Conservation (phyloP, 805 yeast genomes). For the Yarrowia hollandica region DNA sequence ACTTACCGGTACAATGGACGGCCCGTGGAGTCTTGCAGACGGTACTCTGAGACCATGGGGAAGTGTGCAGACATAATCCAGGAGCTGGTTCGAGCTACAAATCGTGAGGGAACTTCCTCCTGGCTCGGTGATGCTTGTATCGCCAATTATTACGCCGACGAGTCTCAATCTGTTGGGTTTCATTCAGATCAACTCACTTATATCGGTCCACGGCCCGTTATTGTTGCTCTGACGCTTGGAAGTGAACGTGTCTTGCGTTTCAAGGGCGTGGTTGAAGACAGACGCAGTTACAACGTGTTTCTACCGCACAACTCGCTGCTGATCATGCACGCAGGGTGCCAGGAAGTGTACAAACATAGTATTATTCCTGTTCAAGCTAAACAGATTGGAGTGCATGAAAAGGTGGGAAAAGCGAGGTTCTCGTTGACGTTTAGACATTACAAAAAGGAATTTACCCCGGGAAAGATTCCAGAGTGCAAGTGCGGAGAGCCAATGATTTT, state of each 20-base stretch:
- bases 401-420: conserved; percentile 54
- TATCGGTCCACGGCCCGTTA: conserved; percentile 68
- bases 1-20: conserved; percentile 46
- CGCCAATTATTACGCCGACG: conserved; percentile 55
- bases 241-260: conserved; percentile 67
- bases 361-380: conserved; percentile 48
- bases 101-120: conserved; percentile 37
- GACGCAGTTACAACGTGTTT: conserved; percentile 53
- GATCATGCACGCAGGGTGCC: conserved; percentile 77
- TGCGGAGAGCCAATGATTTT: conserved; percentile 52
- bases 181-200: conserved; percentile 74
- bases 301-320: conserved; percentile 68
- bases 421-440: conserved; percentile 67
- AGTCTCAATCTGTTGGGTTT: conserved; percentile 60
- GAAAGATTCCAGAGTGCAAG: conserved; percentile 48
- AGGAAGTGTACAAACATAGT: conserved; percentile 70
- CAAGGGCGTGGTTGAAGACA: conserved; percentile 37
- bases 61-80: conserved; percentile 46
- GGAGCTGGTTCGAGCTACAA: conserved; percentile 45
- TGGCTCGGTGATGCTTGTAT: conserved; percentile 61
- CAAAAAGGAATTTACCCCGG: conserved; percentile 43
- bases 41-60: conserved; percentile 47
- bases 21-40: conserved; percentile 36
- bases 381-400: conserved; percentile 48
- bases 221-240: conserved; percentile 70